These are phyloP conservation scores for Auriscalpium vulgare DNA, from an alignment of 768 basidiomycete genomes.

Conservation along the genomic window DNA sequence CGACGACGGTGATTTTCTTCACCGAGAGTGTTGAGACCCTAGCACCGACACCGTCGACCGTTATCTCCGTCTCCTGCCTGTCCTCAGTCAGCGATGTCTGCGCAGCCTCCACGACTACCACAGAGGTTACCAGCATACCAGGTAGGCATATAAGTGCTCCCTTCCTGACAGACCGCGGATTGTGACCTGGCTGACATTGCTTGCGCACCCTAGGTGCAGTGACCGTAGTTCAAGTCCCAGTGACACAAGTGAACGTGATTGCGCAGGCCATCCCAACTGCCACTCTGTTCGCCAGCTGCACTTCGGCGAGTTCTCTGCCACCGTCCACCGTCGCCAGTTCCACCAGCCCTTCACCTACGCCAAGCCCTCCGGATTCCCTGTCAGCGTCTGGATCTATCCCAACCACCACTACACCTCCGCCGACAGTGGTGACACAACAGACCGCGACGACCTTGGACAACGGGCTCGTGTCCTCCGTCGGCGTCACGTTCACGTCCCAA, in stretches of 20 bases:
- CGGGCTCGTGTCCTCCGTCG: neutral
- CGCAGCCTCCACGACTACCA: neutral
- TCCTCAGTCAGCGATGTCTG: neutral
- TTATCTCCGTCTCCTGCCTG: constrained; percentile 2
- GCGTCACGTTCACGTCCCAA: neutral
- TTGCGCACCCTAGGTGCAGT: constrained; percentile 6
- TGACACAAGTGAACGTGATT: constrained; percentile 7
- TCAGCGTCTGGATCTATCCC: neutral
- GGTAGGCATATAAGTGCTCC: constrained; percentile 5
- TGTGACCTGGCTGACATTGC: neutral
- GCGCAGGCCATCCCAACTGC: constrained; percentile 5
- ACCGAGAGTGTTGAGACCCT: constrained; percentile 7
- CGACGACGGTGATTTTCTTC: constrained; percentile 4
- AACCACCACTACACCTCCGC: constrained; percentile 3
- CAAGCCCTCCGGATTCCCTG: neutral
- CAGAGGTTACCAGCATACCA: neutral
- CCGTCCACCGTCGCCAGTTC: neutral
- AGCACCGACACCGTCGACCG: neutral
- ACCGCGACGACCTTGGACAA: neutral
- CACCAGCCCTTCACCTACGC: neutral
- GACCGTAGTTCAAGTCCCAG: constrained; percentile 5
- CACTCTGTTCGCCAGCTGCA: constrained; percentile 12
- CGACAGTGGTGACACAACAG: neutral
- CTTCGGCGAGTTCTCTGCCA: neutral
- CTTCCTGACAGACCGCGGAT: neutral